phyloP scores from a whole-genome alignment of 2,329 filamentous ascomycete species.

The Pseudogymnoascus sp. region DNA sequence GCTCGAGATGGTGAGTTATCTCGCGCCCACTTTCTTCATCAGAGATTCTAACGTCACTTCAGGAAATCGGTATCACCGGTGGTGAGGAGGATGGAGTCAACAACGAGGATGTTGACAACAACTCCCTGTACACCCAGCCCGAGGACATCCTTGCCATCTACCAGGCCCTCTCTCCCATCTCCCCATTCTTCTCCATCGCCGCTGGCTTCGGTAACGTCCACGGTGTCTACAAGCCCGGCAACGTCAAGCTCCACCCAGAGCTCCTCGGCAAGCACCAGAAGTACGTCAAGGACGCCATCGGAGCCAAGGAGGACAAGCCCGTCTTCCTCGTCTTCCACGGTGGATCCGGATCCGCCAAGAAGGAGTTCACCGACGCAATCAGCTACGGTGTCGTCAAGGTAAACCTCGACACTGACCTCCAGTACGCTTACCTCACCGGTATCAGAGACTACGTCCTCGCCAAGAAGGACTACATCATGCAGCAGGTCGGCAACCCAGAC shows the following conservation, averaged over 20 bases:
- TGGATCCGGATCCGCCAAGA: conserved; percentile 83
- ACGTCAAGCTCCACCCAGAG: conserved; percentile 94
- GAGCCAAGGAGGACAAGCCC: conserved; percentile 72
- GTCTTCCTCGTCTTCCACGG: conserved; percentile 99
- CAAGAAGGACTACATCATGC: conserved; percentile 91
- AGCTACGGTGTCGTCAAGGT: conserved; percentile 96
- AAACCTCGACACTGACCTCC: conserved; percentile 97
- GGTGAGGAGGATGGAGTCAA: conserved; percentile 98
- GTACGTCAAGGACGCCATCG: conserved; percentile 76
- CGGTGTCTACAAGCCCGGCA: conserved; percentile 97
- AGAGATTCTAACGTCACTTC: conserved; percentile 12
- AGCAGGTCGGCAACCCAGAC: conserved; percentile 88
- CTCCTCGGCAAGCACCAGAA: conserved; percentile 95
- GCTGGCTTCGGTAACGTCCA: conserved; percentile 99
- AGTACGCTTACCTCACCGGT: conserved; percentile 87
- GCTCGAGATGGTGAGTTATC: conserved; percentile 82
- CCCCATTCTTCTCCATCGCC: conserved; percentile 94
- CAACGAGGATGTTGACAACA: conserved; percentile 97
- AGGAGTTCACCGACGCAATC: conserved; percentile 87
- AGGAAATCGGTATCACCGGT: conserved; percentile 89
- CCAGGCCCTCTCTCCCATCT: conserved; percentile 77
- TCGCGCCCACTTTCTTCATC: neutral
- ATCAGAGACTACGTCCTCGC: conserved; percentile 90
- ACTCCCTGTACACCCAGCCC: conserved; percentile 94
- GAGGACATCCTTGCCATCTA: conserved; percentile 93